These are phyloP conservation scores for Rhodamnia argentea DNA, from an alignment of 345 rosid genomes.

Conservation along the genomic window DNA sequence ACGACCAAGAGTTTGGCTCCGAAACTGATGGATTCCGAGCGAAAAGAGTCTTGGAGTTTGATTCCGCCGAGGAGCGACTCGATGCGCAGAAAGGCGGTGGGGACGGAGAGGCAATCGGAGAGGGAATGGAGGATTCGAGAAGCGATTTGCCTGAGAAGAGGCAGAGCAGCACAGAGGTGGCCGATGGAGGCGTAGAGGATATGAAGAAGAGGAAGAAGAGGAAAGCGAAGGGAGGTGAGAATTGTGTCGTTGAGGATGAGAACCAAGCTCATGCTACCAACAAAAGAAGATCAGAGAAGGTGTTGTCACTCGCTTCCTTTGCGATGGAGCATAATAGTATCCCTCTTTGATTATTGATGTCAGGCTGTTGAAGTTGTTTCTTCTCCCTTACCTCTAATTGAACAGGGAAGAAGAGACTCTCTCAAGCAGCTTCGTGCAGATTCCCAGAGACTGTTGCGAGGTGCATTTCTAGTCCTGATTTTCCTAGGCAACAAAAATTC, in stretches of 20 bases:
- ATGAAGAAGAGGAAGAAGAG: conserved; percentile 12
- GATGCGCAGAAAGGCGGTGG: conserved; percentile 11
- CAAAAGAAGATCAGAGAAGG: conserved; percentile 46
- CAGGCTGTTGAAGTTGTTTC: background rate
- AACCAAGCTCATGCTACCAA: conserved; percentile 16
- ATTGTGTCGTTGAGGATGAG: conserved; percentile 24
- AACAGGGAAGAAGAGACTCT: conserved; percentile 65
- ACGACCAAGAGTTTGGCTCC: background rate
- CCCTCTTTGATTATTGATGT: background rate
- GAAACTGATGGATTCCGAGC: conserved; percentile 14
- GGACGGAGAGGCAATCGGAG: conserved; percentile 12
- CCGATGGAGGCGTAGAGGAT: background rate
- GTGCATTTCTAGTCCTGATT: conserved; percentile 13
- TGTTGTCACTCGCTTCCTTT: background rate
- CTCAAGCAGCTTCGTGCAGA: conserved; percentile 61
- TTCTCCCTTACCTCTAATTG: background rate
- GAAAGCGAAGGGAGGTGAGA: conserved; percentile 1
- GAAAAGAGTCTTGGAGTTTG: conserved; percentile 40
- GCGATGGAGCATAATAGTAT: background rate
- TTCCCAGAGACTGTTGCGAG: conserved; percentile 83
- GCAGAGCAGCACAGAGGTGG: background rate
- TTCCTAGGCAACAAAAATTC: background rate
- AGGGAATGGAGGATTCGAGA: background rate
- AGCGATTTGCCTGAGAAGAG: background rate
- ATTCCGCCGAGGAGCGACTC: conserved; percentile 15